Percentiles rank a stretch among this genome's conserved stretches.
phyloP scores from a whole-genome alignment of 2,329 filamentous ascomycete species.

The Calonectria pseudoreteaudii region DNA sequence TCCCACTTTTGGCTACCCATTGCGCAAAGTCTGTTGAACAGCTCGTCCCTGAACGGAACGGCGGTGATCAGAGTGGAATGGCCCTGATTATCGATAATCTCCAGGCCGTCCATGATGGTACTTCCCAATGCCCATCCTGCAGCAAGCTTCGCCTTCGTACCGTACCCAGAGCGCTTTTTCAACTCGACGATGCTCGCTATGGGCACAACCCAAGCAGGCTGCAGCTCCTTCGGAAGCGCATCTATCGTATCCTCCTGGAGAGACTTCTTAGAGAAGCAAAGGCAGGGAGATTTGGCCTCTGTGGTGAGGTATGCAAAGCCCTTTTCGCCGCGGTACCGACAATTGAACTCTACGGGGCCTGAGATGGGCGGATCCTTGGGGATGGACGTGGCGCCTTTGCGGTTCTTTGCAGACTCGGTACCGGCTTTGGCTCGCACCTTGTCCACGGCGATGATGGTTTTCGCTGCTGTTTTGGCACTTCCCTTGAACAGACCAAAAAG shows the following conservation, averaged over 20 bases:
- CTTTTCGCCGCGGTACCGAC: background rate
- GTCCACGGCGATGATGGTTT: background rate
- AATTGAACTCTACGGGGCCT: background rate
- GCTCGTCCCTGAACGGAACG: background rate
- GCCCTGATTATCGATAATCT: background rate
- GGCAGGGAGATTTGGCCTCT: background rate
- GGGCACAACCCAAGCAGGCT: background rate
- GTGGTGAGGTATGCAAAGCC: background rate
- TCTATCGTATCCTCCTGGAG: background rate
- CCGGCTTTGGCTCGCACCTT: background rate
- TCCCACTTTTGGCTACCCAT: background rate
- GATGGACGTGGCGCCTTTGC: background rate
- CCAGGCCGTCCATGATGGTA: background rate
- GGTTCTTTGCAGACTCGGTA: background rate
- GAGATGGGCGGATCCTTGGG: background rate
- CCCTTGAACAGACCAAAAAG: background rate
- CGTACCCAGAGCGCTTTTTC: background rate
- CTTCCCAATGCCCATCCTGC: background rate
- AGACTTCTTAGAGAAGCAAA: background rate
- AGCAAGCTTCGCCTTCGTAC: background rate
- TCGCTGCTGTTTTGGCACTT: background rate
- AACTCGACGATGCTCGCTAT: background rate
- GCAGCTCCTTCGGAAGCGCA: background rate
- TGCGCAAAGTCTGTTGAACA: background rate
- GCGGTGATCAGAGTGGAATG: background rate